Conservation (phyloP, 1,139 yeast genomes). For the Yamadazyma friedrichii region DNA sequence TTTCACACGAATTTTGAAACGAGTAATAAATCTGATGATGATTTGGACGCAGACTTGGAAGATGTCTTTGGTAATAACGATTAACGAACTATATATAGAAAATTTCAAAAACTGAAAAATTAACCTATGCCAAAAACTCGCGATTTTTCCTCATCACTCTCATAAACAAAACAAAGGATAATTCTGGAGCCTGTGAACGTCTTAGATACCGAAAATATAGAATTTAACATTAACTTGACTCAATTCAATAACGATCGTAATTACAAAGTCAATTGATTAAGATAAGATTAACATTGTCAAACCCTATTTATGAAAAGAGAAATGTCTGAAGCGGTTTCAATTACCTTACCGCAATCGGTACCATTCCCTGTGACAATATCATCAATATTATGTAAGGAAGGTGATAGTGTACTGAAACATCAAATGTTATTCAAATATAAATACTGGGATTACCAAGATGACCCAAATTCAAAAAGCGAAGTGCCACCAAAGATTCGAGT, state of each 20-base stretch:
- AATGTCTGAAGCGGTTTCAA: constrained; percentile 19
- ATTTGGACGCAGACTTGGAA: too few relatives aligned
- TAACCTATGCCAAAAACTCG: neutral
- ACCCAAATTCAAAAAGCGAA: constrained; percentile 48
- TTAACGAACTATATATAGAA: too few relatives aligned
- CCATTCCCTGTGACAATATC: constrained; percentile 71
- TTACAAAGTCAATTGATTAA: too few relatives aligned
- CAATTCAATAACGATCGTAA: too few relatives aligned
- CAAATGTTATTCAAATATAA: constrained; percentile 58
- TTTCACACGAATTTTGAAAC: neutral
- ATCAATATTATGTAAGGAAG: constrained; percentile 44
- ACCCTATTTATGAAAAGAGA: too few relatives aligned
- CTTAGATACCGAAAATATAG: too few relatives aligned
- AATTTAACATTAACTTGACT: neutral
- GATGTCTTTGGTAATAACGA: too few relatives aligned
- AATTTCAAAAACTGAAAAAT: neutral
- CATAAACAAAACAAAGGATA: neutral
- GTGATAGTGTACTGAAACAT: constrained; percentile 51
- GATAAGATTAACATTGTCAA: too few relatives aligned
- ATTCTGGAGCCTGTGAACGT: neutral
- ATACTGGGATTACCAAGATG: constrained; percentile 67
- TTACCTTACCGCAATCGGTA: constrained; percentile 53
- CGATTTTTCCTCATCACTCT: constrained; percentile 1
- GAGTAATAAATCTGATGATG: neutral
- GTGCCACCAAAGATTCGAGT: constrained; percentile 49